Percentiles rank a stretch among this genome's conserved stretches.
phyloP scores from a whole-genome alignment of 495 filamentous ascomycete genomes.

The Penicillium roqueforti region DNA sequence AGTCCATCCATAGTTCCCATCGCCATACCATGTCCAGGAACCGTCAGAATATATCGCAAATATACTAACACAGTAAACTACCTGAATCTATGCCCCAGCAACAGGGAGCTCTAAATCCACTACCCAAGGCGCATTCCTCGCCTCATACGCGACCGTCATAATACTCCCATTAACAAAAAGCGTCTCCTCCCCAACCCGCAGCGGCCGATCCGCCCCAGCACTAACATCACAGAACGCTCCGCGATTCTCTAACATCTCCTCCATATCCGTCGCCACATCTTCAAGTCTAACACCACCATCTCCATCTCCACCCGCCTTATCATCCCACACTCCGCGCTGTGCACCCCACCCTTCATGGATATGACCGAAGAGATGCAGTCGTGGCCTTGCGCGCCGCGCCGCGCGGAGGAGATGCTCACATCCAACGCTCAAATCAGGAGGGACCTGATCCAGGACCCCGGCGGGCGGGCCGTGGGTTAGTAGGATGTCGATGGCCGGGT shows the following conservation, averaged over 20 bases:
- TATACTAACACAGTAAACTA: not conserved
- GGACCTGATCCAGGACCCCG: constrained; percentile 51
- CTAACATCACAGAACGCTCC: constrained; percentile 45
- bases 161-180: constrained; percentile 72
- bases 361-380: constrained; percentile 58
- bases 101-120: constrained; percentile 58
- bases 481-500: constrained; percentile 54
- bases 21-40: not conserved
- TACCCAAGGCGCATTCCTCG: constrained; percentile 56
- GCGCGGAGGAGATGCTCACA: constrained; percentile 47
- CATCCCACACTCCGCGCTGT: constrained; percentile 52
- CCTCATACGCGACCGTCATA: constrained; percentile 45
- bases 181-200: constrained; percentile 54
- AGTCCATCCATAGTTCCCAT: not conserved
- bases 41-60: not conserved
- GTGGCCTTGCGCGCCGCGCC: constrained; percentile 40
- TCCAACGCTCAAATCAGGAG: constrained; percentile 34
- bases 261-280: constrained; percentile 29
- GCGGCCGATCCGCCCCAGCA: constrained; percentile 20
- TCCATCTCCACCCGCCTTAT: constrained; percentile 12
- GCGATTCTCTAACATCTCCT: constrained; percentile 39
- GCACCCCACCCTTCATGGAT: constrained; percentile 72
- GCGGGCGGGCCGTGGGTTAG: constrained; percentile 73
- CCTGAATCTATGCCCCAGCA: not conserved
- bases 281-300: constrained; percentile 21